Evolutionary conservation across 2,329 filamentous ascomycete genomes (phyloP).

Genomic region (Penicillium sp.): DNA sequence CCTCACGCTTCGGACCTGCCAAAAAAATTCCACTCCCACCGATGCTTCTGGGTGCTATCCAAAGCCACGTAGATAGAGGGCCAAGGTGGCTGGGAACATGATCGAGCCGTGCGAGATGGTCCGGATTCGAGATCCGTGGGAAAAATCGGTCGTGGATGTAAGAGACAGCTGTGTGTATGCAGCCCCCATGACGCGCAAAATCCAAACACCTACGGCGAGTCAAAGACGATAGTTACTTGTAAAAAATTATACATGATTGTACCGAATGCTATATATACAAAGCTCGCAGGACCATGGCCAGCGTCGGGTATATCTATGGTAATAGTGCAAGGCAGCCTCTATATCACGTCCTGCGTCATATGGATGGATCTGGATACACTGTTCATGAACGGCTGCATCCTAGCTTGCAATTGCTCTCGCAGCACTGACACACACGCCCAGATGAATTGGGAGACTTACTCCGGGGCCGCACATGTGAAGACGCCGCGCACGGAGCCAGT

Average conservation of each 20-base stretch:
- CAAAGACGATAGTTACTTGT: background rate
- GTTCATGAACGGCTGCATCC: background rate
- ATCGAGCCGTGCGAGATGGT: too few relatives aligned
- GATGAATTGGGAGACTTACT: slow-evolving; percentile 2
- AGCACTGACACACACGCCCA: background rate
- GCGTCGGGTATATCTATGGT: slow-evolving; percentile 3
- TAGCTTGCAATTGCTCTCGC: background rate
- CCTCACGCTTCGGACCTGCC: background rate
- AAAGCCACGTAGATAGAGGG: too few relatives aligned
- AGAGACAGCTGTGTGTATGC: too few relatives aligned
- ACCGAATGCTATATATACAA: slow-evolving; percentile 9
- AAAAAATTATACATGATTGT: background rate
- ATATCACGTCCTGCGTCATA: slow-evolving; percentile 6
- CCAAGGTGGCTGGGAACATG: too few relatives aligned
- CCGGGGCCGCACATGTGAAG: slow-evolving; percentile 60
- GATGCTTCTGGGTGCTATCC: too few relatives aligned
- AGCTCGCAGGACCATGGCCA: background rate
- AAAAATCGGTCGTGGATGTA: too few relatives aligned
- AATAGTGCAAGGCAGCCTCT: slow-evolving; percentile 6
- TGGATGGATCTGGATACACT: background rate
- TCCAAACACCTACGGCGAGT: background rate
- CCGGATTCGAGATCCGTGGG: too few relatives aligned
- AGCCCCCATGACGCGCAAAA: background rate
- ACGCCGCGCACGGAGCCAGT: slow-evolving; percentile 61
- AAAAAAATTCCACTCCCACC: background rate